Conservation (phyloP, 2,329 filamentous ascomycete species). For the Sodiomyces alkalinus region DNA sequence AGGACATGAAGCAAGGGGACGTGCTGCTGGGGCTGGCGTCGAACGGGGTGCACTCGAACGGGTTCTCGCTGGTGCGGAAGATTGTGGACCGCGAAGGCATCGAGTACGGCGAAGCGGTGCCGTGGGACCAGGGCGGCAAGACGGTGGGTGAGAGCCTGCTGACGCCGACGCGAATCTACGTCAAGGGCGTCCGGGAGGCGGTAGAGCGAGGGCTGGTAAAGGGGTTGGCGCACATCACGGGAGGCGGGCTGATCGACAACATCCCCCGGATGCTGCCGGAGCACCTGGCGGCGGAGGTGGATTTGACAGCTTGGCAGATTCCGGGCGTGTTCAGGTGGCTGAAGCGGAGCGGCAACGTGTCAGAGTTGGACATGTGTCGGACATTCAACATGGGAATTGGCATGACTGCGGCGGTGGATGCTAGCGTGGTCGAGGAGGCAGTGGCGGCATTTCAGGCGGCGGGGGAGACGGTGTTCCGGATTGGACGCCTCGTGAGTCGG, state of each 20-base stretch:
- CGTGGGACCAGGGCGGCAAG: constrained; percentile 50
- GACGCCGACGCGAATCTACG: constrained; percentile 87
- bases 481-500: constrained; percentile 56
- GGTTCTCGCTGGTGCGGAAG: constrained; percentile 89
- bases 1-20: constrained; percentile 67
- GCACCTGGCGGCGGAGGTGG: constrained; percentile 64
- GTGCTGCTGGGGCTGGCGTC: constrained; percentile 75
- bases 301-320: constrained; percentile 60
- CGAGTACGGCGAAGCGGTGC: constrained; percentile 54
- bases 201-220: constrained; percentile 54
- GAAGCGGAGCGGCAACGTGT: constrained; percentile 56
- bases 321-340: constrained; percentile 80
- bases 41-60: constrained; percentile 86
- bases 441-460: constrained; percentile 42
- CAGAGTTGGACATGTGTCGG: constrained; percentile 65
- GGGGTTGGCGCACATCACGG: constrained; percentile 93
- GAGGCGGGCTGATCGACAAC: constrained; percentile 85
- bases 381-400: constrained; percentile 93
- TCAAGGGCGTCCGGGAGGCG: constrained; percentile 60
- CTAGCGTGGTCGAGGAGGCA: constrained; percentile 46
- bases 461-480: constrained; percentile 62
- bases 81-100: constrained; percentile 65
- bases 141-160: constrained; percentile 65
- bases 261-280: constrained; percentile 83
- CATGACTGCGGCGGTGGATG: constrained; percentile 75